phyloP scores from a whole-genome alignment of 1,284 basidiomycete genomes.

The Ustilago loliicola region DNA sequence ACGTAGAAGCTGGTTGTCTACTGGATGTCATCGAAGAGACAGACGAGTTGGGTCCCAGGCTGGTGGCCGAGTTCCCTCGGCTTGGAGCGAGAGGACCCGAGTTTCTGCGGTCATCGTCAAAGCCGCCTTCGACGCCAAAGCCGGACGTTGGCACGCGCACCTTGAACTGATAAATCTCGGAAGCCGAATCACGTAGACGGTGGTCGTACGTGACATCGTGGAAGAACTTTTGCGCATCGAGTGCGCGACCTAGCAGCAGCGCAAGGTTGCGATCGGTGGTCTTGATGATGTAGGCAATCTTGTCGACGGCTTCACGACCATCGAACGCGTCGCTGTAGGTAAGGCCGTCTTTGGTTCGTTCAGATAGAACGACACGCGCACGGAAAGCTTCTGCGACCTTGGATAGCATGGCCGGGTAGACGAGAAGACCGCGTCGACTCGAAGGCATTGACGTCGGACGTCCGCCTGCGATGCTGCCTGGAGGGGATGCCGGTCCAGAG shows the following conservation, averaged over 20 bases:
- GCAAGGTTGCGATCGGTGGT: slow-evolving; percentile 97
- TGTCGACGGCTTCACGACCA: slow-evolving; percentile 94
- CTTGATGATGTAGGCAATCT: slow-evolving; percentile 96
- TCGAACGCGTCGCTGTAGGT: slow-evolving; percentile 97
- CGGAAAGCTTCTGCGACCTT: slow-evolving; percentile 94
- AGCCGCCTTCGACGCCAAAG: slow-evolving; percentile 45
- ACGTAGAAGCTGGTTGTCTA: slow-evolving; percentile 63
- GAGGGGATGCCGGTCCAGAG: slow-evolving; percentile 36
- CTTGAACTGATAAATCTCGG: slow-evolving; percentile 93
- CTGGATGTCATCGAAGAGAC: slow-evolving; percentile 51
- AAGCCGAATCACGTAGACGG: slow-evolving; percentile 86
- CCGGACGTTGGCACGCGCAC: slow-evolving; percentile 78
- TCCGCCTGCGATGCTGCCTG: slow-evolving; percentile 40
- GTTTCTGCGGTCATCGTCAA: slow-evolving; percentile 41
- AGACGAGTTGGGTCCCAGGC: slow-evolving; percentile 41
- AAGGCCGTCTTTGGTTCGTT: slow-evolving; percentile 91
- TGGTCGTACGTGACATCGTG: slow-evolving; percentile 99
- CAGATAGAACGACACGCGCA: slow-evolving; percentile 80
- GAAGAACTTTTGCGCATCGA: slow-evolving; percentile 99
- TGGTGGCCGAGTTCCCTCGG: slow-evolving; percentile 46
- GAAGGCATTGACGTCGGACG: slow-evolving; percentile 11
- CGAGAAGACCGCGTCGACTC: slow-evolving; percentile 71
- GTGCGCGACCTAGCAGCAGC: slow-evolving; percentile 88
- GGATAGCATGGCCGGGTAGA: slow-evolving; percentile 94
- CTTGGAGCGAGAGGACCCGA: slow-evolving; percentile 18